These are phyloP conservation scores for Puccinia triticina DNA, from an alignment of 1,284 basidiomycete species.

Conservation along the genomic window DNA sequence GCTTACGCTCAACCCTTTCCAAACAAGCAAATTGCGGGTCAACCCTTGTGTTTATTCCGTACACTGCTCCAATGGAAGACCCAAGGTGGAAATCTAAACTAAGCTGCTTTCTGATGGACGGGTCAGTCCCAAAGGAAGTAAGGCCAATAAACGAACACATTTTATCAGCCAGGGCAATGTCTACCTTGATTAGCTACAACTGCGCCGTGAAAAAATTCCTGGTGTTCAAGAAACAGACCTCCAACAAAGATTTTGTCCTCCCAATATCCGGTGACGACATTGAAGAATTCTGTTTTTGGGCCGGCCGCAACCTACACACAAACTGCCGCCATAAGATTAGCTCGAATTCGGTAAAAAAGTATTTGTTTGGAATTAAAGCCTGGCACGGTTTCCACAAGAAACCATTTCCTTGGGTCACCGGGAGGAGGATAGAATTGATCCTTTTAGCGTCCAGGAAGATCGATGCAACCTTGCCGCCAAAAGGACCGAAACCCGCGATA, in stretches of 20 bases:
- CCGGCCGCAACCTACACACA: background rate
- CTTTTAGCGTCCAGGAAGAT: background rate
- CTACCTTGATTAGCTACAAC: slow-evolving; percentile 4
- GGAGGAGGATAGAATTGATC: background rate
- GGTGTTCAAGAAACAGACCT: background rate
- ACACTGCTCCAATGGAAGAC: too few species aligned
- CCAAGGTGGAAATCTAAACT: too few species aligned
- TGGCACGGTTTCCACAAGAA: background rate
- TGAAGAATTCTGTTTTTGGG: background rate
- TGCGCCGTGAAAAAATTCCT: background rate
- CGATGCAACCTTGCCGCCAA: background rate
- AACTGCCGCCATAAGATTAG: background rate
- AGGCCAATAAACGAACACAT: too few species aligned
- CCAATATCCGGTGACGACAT: background rate
- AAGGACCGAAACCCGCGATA: background rate
- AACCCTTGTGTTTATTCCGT: too few species aligned
- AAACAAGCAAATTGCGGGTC: too few species aligned
- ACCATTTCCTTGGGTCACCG: background rate
- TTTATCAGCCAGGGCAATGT: too few species aligned
- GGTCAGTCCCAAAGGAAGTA: too few species aligned
- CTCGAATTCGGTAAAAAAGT: background rate
- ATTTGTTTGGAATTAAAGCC: background rate
- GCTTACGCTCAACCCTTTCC: too few species aligned
- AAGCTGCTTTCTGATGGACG: too few species aligned
- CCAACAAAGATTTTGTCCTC: background rate